Conservation (phyloP, 1,139 yeast genomes). For the Spencermartinsiella ligniputridi region DNA sequence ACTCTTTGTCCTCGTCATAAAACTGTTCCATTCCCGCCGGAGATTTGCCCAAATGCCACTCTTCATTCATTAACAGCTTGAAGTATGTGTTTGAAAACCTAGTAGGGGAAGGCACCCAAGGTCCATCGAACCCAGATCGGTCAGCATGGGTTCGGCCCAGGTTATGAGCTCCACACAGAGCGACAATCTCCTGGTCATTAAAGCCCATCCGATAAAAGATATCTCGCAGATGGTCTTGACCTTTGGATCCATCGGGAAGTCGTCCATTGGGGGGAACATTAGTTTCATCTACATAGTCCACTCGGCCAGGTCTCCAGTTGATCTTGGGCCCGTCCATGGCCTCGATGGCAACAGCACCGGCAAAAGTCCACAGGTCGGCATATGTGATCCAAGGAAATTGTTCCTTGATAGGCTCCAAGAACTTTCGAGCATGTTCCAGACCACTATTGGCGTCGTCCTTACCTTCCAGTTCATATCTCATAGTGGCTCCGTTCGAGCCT, state of each 20-base stretch:
- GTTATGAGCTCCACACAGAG: conserved; percentile 60
- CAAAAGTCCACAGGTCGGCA: conserved; percentile 65
- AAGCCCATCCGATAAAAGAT: conserved; percentile 61
- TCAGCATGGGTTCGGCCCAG: conserved; percentile 60
- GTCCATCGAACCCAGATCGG: conserved; percentile 75
- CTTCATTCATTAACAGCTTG: conserved; percentile 62
- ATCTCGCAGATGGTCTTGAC: conserved; percentile 48
- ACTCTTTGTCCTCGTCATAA: conserved; percentile 60
- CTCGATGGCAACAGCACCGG: conserved; percentile 58
- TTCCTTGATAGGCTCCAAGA: conserved; percentile 53
- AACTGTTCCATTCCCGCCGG: conserved; percentile 64
- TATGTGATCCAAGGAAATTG: conserved; percentile 56
- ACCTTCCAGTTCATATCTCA: conserved; percentile 46
- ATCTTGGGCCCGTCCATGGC: conserved; percentile 58
- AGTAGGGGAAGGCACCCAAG: conserved; percentile 92
- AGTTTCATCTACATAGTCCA: conserved; percentile 48
- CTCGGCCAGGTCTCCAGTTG: conserved; percentile 58
- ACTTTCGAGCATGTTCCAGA: conserved; percentile 50
- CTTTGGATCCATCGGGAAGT: conserved; percentile 54
- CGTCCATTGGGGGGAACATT: conserved; percentile 61
- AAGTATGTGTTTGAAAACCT: conserved; percentile 54
- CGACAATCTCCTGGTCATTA: conserved; percentile 58
- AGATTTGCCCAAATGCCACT: conserved; percentile 65
- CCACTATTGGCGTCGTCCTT: conserved; percentile 59
- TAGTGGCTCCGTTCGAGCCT: conserved; percentile 66